Evolutionary conservation across 2,329 filamentous ascomycete species (phyloP).

Genomic region (Calycina herbarum): DNA sequence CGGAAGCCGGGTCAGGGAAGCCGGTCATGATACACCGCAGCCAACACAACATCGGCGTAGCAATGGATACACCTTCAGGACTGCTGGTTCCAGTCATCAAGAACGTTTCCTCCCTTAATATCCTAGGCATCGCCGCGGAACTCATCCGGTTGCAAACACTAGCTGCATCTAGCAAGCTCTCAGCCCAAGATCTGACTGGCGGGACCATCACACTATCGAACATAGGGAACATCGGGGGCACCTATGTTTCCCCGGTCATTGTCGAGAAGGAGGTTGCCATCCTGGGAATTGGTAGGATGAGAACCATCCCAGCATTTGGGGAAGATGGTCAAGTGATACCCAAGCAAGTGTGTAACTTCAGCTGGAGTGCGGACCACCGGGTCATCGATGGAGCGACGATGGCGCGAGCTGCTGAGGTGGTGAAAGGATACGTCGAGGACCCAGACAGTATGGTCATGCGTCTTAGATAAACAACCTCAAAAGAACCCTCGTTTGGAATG

Average conservation of each 20-base stretch:
- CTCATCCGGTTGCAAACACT: slow-evolving; percentile 71
- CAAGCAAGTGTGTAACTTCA: slow-evolving; percentile 84
- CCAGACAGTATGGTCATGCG: slow-evolving; percentile 86
- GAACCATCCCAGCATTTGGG: slow-evolving; percentile 76
- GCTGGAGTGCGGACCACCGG: slow-evolving; percentile 94
- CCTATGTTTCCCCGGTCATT: slow-evolving; percentile 87
- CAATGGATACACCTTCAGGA: slow-evolving; percentile 88
- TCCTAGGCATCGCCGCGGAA: slow-evolving; percentile 76
- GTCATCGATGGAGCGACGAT: slow-evolving; percentile 94
- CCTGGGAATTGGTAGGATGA: slow-evolving; percentile 80
- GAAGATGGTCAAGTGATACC: slow-evolving; percentile 58
- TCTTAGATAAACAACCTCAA: slow-evolving; percentile 56
- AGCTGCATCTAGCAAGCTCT: slow-evolving; percentile 73
- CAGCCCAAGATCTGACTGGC: slow-evolving; percentile 72
- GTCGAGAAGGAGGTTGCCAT: slow-evolving; percentile 91
- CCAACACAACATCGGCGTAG: slow-evolving; percentile 92
- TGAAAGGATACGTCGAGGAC: slow-evolving; percentile 76
- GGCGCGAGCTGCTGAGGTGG: slow-evolving; percentile 82
- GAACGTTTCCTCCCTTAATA: slow-evolving; percentile 74
- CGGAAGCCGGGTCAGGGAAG: slow-evolving; percentile 53
- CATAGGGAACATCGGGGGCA: slow-evolving; percentile 92
- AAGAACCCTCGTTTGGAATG: background rate
- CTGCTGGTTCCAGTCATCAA: slow-evolving; percentile 90
- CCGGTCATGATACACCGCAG: slow-evolving; percentile 76
- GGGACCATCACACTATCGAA: slow-evolving; percentile 96